phyloP scores from a whole-genome alignment of 345 rosid genomes.

The Aquilaria malaccensis region DNA sequence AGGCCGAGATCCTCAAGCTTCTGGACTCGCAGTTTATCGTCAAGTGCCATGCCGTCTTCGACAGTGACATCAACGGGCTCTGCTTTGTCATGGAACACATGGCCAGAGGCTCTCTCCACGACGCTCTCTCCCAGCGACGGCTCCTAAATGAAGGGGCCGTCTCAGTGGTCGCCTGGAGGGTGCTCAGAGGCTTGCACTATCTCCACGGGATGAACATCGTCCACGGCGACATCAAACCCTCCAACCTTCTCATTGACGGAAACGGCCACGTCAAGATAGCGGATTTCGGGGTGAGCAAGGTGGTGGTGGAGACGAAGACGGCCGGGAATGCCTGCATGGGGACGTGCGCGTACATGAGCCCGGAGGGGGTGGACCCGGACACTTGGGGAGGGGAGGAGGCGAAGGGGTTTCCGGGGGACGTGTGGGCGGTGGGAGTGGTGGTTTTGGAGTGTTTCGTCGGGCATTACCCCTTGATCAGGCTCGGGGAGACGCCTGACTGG shows the following conservation, averaged over 20 bases:
- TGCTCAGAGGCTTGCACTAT: constrained; percentile 41
- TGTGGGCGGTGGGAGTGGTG: constrained; percentile 64
- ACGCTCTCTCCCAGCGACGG: constrained; percentile 17
- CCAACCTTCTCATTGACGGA: constrained; percentile 44
- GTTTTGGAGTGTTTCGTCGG: constrained; percentile 55
- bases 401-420: constrained; percentile 47
- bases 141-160: constrained; percentile 27
- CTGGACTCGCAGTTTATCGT: constrained; percentile 43
- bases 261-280: constrained; percentile 56
- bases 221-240: constrained; percentile 67
- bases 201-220: constrained; percentile 47
- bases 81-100: constrained; percentile 64
- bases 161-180: constrained; percentile 27
- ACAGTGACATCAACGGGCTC: constrained; percentile 20
- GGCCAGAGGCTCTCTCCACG: constrained; percentile 48
- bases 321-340: constrained; percentile 30
- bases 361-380: constrained; percentile 55
- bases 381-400: constrained; percentile 33
- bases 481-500: constrained; percentile 58
- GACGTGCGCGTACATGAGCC: constrained; percentile 72
- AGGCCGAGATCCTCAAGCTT: constrained; percentile 48
- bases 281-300: constrained; percentile 59
- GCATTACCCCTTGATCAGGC: constrained; percentile 45
- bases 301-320: constrained; percentile 16
- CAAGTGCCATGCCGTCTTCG: constrained; percentile 40